These are phyloP conservation scores for Alternaria alternata DNA, from an alignment of 2,329 filamentous ascomycete genomes.

Conservation along the genomic window DNA sequence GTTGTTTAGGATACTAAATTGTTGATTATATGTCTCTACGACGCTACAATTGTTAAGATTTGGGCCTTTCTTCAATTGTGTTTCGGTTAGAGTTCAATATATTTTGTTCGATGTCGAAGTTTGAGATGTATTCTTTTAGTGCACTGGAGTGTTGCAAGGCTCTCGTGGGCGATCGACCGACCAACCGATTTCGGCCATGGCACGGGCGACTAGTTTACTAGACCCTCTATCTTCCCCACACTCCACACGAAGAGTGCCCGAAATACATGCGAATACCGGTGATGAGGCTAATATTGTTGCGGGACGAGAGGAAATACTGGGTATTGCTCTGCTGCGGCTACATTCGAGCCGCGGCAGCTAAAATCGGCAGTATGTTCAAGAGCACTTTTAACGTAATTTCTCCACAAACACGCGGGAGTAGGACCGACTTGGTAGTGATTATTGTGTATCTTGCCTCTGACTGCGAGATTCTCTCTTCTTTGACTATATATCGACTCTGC, in stretches of 20 bases:
- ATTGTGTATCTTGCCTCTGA: background rate
- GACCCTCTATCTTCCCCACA: conserved; percentile 1
- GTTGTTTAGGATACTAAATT: background rate
- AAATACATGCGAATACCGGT: background rate
- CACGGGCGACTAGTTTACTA: background rate
- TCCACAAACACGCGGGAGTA: background rate
- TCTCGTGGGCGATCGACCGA: background rate
- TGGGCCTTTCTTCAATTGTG: background rate
- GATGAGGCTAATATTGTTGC: background rate
- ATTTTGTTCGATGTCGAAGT: background rate
- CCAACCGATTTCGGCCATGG: conserved; percentile 3
- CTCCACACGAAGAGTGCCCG: background rate
- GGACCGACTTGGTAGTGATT: background rate
- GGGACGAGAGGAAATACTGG: background rate
- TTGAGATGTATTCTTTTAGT: background rate
- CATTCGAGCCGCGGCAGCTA: conserved; percentile 12
- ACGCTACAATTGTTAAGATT: background rate
- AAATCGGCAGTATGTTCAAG: conserved; percentile 11
- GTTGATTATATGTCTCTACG: background rate
- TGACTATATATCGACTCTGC: background rate
- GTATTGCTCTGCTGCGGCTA: background rate
- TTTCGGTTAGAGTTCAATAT: background rate
- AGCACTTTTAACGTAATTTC: background rate
- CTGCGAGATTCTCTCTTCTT: background rate
- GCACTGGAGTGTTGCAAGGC: background rate